Base-by-base conservation (phyloP, 139 green algal species). In the Coccomyxa sp. region DNA sequence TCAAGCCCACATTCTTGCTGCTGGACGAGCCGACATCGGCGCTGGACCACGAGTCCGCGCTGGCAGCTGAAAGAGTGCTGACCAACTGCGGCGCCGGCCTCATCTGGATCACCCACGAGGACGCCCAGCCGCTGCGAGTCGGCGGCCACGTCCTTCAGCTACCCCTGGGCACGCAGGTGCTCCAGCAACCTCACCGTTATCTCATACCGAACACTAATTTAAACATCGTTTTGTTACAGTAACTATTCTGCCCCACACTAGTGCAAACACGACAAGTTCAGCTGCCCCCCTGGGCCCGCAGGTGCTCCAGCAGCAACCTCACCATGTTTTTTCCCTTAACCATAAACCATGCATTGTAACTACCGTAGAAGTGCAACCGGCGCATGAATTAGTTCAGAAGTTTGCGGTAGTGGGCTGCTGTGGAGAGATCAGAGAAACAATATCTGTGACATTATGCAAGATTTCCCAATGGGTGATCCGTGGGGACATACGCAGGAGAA, bases 71-170 rank as follows among this genome's bases (percentile, higher is more conserved):
- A 83, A 77, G 86, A 0, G 88, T 95, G 58, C 85, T 98, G 28
- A 85, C 86, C 67, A 78, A 30, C 18, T 93, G 89, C 78, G 89
- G 89, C 10, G 87, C 89, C 4, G 88, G 87, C 0, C 58, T 95
- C 13, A 67, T 98, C 13, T 98, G 95, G 95, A 90, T 96, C 16
- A 96, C 87, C 0, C 94, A 98, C 91, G 91, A 96, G 81, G 82
- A 82, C 0, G 82, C 87, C 1, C 94, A 97, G 83, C 88, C 90
- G 14, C n/a, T n/a, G 0, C 83, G 94, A 0, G 88, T 97, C 16
- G 93, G 94, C 25, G 94, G 93, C 21, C 82, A 89, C 0, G 63
- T 95, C 28, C 85, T 98, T 31, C 87, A 94, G 67, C 86, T 97
- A 51, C 94, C 94, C 0, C 78, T 89, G 1, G 93, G 45, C 59